Conservation (phyloP, 495 filamentous ascomycete genomes). For the Aspergillus leporis region DNA sequence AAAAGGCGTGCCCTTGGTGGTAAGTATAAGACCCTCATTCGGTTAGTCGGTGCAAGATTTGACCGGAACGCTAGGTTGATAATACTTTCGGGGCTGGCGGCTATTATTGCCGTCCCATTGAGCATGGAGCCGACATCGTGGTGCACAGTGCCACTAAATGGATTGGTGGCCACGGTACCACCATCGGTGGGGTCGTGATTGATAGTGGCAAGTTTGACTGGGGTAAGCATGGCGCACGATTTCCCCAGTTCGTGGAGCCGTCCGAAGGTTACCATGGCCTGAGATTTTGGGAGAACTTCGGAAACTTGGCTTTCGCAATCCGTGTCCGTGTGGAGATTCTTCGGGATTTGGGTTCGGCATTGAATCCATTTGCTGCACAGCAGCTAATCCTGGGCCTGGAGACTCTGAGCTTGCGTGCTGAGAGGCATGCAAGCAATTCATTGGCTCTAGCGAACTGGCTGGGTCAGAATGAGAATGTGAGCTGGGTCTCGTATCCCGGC, state of each 20-base stretch:
- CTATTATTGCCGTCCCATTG: conserved; percentile 85
- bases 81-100: conserved; percentile 98
- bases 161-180: conserved; percentile 98
- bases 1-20: conserved; percentile 81
- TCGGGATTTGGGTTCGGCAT: conserved; percentile 77
- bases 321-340: conserved; percentile 83
- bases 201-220: conserved; percentile 97
- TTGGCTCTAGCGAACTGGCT: conserved; percentile 81
- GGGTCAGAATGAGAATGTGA: conserved; percentile 76
- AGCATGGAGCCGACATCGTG: conserved; percentile 91
- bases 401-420: conserved; percentile 82
- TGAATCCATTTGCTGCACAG: conserved; percentile 96
- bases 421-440: conserved; percentile 87
- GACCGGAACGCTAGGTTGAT: conserved; percentile 60
- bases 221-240: conserved; percentile 83
- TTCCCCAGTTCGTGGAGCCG: conserved; percentile 93
- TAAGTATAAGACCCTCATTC: conserved; percentile 41
- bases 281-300: conserved; percentile 97
- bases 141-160: conserved; percentile 97
- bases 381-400: conserved; percentile 89
- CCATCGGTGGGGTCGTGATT: conserved; percentile 85
- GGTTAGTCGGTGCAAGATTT: background rate
- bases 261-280: conserved; percentile 93
- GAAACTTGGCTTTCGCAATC: conserved; percentile 79
- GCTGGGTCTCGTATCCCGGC: conserved; percentile 94